Conservation (phyloP, 495 filamentous ascomycete genomes). For the Endocarpon pusillum region DNA sequence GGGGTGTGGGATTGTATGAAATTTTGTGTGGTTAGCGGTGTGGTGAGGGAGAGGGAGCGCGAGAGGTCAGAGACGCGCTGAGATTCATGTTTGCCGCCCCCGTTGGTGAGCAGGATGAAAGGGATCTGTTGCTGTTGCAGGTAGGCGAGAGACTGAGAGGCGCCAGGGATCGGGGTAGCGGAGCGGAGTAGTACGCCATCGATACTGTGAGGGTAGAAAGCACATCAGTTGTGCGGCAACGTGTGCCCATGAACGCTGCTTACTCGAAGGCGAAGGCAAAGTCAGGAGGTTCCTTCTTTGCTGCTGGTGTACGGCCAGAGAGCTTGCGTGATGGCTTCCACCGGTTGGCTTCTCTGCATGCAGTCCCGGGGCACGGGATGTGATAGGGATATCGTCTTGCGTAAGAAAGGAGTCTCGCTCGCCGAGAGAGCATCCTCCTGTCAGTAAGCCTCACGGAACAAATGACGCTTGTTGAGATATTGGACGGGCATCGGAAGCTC, state of each 20-base stretch:
- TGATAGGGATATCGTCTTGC: too few species aligned
- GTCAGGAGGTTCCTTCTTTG: too few species aligned
- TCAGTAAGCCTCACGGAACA: too few species aligned
- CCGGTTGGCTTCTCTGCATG: too few species aligned
- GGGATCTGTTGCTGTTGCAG: constrained; percentile 57
- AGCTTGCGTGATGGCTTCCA: too few species aligned
- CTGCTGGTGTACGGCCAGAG: too few species aligned
- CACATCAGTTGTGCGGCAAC: constrained; percentile 1
- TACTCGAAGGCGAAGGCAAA: constrained; percentile 83
- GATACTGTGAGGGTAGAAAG: constrained; percentile 37
- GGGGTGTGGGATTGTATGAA: constrained; percentile 80
- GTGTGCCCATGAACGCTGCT: constrained; percentile 11
- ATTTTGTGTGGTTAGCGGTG: constrained; percentile 41
- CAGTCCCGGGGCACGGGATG: too few species aligned
- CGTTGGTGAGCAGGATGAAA: constrained; percentile 79
- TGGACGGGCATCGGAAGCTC: too few species aligned
- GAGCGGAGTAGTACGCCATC: constrained; percentile 91
- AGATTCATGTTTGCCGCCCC: constrained; percentile 62
- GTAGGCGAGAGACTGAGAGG: constrained; percentile 51
- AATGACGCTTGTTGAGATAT: too few species aligned
- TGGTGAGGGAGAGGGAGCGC: constrained; percentile 38
- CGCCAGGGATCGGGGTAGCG: constrained; percentile 62
- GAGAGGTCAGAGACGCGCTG: constrained; percentile 56
- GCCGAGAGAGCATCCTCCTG: too few species aligned
- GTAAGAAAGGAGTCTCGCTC: too few species aligned